Evolutionary conservation across 2,329 filamentous ascomycete species (phyloP), one percentile per base, ranked within the genome.

Genomic region (Scedosporium aurantiacum): DNA sequence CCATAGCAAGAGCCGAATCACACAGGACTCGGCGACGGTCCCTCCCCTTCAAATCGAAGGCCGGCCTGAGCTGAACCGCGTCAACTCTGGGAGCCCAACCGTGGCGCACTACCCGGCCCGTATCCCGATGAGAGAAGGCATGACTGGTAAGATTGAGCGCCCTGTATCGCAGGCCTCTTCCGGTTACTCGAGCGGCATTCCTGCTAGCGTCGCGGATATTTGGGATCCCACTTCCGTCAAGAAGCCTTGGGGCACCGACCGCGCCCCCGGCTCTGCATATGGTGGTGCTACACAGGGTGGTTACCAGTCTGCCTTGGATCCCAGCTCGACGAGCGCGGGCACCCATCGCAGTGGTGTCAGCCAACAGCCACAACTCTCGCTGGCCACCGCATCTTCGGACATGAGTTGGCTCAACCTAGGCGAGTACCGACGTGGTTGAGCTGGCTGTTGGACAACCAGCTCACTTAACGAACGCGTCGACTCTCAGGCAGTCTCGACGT

Each of bases 341-440:
- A 6, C 27, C 28, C 52, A 63, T 61, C 60, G 67, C 68, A 5
- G 70, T 67, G n/a, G 75, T 71, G 70, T 79, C 62, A 80, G 76
- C 68, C 73, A 71, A 59, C 79, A 81, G 65, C 79, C 79, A 18
- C 80, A 81, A 66, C 74, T 82, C 32, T 72, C 75, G 23, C 78
- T 75, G 72, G 76, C 81, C 57, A 71, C 77, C 27, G 76, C 75
- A 5, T 79, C 80, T 12, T 80, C 79, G 58, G 89, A 91, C 71
- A 89, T 91, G 86, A 90, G 87, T 73, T 92, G 89, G 89, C 74
- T 92, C 65, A 91, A 91, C 68, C 78, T 91, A 18, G 85, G 84
- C 56, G 81, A 81, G 32, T 63, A 64, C 43, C 60, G 57, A n/a
- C 62, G 63, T 14, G 55, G 41, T 18, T 64, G 60, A 64, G 18